These are phyloP conservation scores for Diaporthe sp. DNA, from an alignment of 2,329 filamentous ascomycete genomes.

Conservation along the genomic window DNA sequence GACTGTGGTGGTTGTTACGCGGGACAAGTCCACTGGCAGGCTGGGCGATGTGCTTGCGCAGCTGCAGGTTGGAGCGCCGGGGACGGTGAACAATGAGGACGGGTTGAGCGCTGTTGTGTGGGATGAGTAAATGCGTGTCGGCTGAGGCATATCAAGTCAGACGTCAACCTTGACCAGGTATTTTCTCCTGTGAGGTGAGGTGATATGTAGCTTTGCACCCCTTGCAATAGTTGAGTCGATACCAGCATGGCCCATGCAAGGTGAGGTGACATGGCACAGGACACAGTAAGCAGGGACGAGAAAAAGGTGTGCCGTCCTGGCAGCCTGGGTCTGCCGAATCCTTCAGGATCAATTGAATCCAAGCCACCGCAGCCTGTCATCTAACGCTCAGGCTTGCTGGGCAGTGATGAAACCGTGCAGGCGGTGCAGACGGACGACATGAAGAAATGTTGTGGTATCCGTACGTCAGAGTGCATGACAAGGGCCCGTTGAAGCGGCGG, in stretches of 20 bases:
- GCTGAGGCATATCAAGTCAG: no score
- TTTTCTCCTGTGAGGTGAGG: no score
- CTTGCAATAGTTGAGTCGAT: not conserved
- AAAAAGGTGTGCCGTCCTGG: not conserved
- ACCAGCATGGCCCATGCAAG: not conserved
- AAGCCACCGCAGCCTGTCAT: not conserved
- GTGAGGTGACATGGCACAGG: no score
- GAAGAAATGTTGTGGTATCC: no score
- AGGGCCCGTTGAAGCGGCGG: not conserved
- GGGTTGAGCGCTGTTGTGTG: constrained; percentile 60
- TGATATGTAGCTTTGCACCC: no score
- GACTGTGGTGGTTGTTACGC: constrained; percentile 66
- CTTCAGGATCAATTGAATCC: constrained; percentile 19
- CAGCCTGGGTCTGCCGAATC: not conserved
- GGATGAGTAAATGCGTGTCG: constrained; percentile 50
- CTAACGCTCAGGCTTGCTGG: not conserved
- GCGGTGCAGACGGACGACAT: not conserved
- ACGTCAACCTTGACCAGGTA: not conserved
- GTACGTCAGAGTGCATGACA: not conserved
- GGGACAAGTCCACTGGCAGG: constrained; percentile 65
- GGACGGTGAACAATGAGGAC: constrained; percentile 55
- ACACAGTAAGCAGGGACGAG: not conserved
- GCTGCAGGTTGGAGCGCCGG: constrained; percentile 52
- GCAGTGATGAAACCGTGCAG: constrained; percentile 4
- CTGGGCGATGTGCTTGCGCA: constrained; percentile 60